Base-by-base conservation (phyloP, 2,329 filamentous ascomycete genomes). In the Ophiocordyceps camponoti-floridani region DNA sequence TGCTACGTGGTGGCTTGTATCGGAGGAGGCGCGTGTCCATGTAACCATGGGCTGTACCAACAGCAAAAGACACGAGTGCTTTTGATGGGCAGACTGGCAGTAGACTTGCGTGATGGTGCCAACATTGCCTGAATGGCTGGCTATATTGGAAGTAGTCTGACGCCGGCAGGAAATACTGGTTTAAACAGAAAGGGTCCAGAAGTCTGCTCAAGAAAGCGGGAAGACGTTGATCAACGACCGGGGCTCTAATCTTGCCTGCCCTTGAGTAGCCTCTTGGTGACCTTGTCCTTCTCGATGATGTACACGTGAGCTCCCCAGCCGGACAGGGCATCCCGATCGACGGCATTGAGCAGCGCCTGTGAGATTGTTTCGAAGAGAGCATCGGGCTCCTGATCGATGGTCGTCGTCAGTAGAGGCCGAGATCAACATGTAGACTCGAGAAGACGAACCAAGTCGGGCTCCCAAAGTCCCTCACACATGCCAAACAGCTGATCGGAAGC, bases 201-300 rank as follows among this genome's bases (percentile, higher is more conserved):
- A 9, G 28, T 10, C 28, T 30, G 28, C 9, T 12, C 28, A 12
- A 10, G 28, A 10, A n/a, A 16, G 14, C 6, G n/a, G 18, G 14
- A 3, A 9, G 9, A 16, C 9, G 14, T 16, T 2, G 35, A 4
- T 16, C 35, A 16, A n/a, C 9, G 9, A 16, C 14, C n/a, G 14
- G 35, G 23, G 23, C 23, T 23, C 51, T 85, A 88, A 64, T 96
- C 89, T 70, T 96, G 89, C 71, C 88, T 79, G 61, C 88, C 88
- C 79, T 96, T 96, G 64, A 98, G 72, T 79, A 98, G 78, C 63
- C 91, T 77, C 82, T 96, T 95, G 58, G 91, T 96, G 51, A 98
- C 85, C 83, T 96, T 96, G 70, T 94, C 88, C 77, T 98, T 98
- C 73, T 96, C 91, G 64, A 98, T 94, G 60, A 98, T 94, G 70